phyloP scores from a whole-genome alignment of 2,329 filamentous ascomycete genomes.

The Xylariaceae sp. region DNA sequence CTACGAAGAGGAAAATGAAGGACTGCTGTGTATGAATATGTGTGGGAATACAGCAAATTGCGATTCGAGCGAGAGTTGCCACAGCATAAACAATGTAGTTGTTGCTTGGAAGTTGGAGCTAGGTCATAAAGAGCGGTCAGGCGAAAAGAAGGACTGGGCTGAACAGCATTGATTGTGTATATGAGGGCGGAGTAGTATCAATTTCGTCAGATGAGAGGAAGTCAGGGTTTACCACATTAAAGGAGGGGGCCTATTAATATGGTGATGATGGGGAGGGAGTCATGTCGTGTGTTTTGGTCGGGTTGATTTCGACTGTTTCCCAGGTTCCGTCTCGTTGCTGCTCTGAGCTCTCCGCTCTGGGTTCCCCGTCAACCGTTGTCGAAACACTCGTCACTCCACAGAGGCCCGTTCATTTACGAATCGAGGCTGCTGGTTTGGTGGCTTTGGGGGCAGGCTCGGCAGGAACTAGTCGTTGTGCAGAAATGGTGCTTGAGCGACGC shows the following conservation, averaged over 20 bases:
- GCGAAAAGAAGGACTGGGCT: no score
- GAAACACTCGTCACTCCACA: conserved; percentile 6
- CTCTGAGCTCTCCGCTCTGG: not conserved
- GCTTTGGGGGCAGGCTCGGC: conserved; percentile 6
- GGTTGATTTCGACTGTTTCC: conserved; percentile 10
- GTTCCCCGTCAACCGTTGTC: conserved; percentile 2
- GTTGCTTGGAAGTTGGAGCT: no score
- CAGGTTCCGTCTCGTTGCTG: not conserved
- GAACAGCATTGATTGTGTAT: not conserved
- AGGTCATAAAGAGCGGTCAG: no score
- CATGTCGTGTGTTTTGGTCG: conserved; percentile 1
- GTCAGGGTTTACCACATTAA: conserved; percentile 1
- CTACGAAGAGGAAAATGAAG: not conserved
- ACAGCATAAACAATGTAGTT: no score
- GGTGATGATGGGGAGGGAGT: conserved; percentile 6
- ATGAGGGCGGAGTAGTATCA: conserved; percentile 6
- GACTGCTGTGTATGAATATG: no score
- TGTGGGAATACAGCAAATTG: no score
- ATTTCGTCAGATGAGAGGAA: not conserved
- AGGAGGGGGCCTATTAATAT: conserved; percentile 6
- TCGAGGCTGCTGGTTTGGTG: not conserved
- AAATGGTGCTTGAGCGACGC: no score
- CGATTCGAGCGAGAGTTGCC: no score
- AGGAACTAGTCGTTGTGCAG: conserved; percentile 2
- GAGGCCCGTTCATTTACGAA: not conserved